Evolutionary conservation across 345 rosid species (phyloP), one percentile per base, ranked within the genome.

Genomic region (Pugionium dolabratum): DNA sequence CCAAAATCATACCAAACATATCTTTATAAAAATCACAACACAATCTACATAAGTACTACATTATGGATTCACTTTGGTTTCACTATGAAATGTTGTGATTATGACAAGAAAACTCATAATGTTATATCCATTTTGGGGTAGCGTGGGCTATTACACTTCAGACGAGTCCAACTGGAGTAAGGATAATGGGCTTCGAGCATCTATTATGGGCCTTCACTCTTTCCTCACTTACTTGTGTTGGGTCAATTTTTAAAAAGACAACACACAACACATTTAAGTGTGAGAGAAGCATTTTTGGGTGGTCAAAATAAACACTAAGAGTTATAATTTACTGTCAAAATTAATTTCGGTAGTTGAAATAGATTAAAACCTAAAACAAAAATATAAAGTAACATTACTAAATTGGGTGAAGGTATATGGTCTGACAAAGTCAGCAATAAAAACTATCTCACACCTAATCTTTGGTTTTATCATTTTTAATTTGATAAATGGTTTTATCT

Each of bases 301-400:
- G 52, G 34, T 69, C 36, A 30, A 47, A 31, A 30, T 11, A 29
- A 45, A 45, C 8, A 54, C 6, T 26, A 25, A 60, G 54, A 42
- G 46, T 35, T 70, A 11, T 34, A 61, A 18, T 18, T 60, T 1
- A 6, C 5, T 32, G 26, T 7, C 0, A 8, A 9, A 32, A 2
- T 6, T 48, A 11, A 40, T 34, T 72, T 64, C 28, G 60, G 49
- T 64, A 41, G 54, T 64, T 41, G 71, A 64, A 50, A 72, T 51
- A 50, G 66, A 58, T 50, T 59, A 71, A 72, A 72, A 65, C 71
- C 71, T 64, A 51, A 65, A 65, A 60, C 54, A 51, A 58, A 28
- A 50, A 26, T 49, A 72, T 53, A 48, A 60, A 29, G 29, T 40
- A 47, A 71, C 64, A 45, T 48, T 69, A 47, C 41, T 7, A 51